Conservation (phyloP, 2,329 filamentous ascomycete species). For the Sarocladium strictum region DNA sequence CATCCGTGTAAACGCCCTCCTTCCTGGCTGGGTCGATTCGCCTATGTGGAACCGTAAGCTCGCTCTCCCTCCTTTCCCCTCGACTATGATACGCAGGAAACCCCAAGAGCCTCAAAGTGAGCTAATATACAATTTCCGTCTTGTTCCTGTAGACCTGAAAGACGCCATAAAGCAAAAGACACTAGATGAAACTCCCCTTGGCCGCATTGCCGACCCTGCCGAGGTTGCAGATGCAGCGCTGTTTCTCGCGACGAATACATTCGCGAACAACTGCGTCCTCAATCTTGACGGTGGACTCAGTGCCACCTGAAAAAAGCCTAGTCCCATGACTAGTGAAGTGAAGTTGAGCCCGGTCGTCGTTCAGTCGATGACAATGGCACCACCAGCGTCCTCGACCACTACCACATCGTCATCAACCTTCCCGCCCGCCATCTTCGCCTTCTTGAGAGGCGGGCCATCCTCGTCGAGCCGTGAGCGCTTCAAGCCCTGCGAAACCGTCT, state of each 20-base stretch:
- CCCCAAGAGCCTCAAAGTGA: constrained; percentile 12
- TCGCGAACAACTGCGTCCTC: constrained; percentile 81
- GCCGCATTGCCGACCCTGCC: constrained; percentile 59
- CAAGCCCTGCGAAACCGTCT: constrained; percentile 25
- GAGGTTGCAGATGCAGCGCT: constrained; percentile 79
- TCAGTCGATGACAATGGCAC: constrained; percentile 62
- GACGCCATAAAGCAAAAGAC: constrained; percentile 30
- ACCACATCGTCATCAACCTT: constrained; percentile 33
- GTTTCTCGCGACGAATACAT: constrained; percentile 72
- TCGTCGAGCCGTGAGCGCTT: constrained; percentile 44
- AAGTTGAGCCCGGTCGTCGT: neutral
- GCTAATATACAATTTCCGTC: constrained; percentile 33
- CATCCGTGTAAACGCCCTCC: constrained; percentile 72
- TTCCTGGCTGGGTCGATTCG: constrained; percentile 79
- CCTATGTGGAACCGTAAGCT: constrained; percentile 67
- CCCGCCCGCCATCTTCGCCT: constrained; percentile 34
- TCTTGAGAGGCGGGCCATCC: constrained; percentile 37
- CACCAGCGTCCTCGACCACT: constrained; percentile 47
- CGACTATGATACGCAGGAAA: neutral
- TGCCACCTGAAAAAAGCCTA: constrained; percentile 41
- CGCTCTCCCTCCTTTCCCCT: constrained; percentile 14
- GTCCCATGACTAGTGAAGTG: neutral
- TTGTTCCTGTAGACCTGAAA: constrained; percentile 27
- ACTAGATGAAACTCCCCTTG: constrained; percentile 51
- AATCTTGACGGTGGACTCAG: constrained; percentile 83